Evolutionary conservation across 1,284 basidiomycete genomes (phyloP).

Genomic region (Pseudozyma hubeiensis): DNA sequence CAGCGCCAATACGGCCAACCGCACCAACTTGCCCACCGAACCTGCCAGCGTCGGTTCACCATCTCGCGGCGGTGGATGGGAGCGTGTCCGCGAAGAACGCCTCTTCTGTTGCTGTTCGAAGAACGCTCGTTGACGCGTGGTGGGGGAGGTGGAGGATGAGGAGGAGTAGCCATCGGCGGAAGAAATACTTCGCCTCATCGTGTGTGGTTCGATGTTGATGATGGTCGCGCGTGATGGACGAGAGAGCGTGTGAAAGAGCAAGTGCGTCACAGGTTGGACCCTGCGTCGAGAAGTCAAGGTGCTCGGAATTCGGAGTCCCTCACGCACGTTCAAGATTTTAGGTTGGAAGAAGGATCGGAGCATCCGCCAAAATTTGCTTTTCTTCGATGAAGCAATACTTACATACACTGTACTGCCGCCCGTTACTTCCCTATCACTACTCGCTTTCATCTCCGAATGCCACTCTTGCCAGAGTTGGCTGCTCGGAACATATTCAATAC

Average conservation of each 20-base stretch:
- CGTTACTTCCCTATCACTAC: background rate
- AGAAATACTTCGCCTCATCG: constrained; percentile 10
- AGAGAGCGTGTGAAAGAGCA: no score
- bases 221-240: no score
- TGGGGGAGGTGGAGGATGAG: constrained; percentile 9
- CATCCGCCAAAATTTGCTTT: no score
- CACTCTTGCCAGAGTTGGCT: no score
- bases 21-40: constrained; percentile 16
- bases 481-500: background rate
- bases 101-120: background rate
- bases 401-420: no score
- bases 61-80: background rate
- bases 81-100: background rate
- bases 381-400: no score
- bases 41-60: constrained; percentile 5
- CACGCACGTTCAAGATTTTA: no score
- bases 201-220: background rate
- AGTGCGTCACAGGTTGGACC: no score
- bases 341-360: no score
- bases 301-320: no score
- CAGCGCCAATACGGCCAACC: constrained; percentile 16
- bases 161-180: constrained; percentile 5
- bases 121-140: constrained; percentile 1
- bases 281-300: no score
- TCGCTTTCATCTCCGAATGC: background rate